A percentile compares a stretch with the other conserved stretches of the same genome.
These are phyloP conservation scores for Vanrija humicola DNA, from an alignment of 1,284 basidiomycete species.

Conservation along the genomic window DNA sequence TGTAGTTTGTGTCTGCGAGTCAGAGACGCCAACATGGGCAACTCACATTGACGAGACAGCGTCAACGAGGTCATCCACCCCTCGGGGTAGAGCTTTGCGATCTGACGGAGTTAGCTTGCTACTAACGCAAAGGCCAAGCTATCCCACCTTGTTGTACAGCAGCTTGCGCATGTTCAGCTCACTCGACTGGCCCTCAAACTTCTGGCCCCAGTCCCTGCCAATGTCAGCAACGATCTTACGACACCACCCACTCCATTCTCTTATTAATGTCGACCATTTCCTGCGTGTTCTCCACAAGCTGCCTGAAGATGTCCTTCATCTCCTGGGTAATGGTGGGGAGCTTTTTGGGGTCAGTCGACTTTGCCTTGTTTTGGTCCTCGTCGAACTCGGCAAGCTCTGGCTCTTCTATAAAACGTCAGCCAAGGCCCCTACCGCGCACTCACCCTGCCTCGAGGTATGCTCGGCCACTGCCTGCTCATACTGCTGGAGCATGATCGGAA, in stretches of 20 bases:
- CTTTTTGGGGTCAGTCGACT: constrained; percentile 28
- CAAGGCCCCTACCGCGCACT: not conserved
- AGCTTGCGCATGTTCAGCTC: constrained; percentile 28
- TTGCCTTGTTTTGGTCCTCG: constrained; percentile 6
- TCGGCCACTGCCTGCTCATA: constrained; percentile 7
- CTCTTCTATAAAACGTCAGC: not conserved
- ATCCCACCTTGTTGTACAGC: constrained; percentile 30
- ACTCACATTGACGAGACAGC: constrained; percentile 14
- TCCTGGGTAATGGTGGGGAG: constrained; percentile 29
- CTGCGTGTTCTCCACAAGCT: constrained; percentile 38
- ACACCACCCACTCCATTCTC: constrained; percentile 26
- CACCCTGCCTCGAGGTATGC: not conserved
- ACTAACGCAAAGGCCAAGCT: not conserved
- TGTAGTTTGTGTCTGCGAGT: constrained; percentile 11
- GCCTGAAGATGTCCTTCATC: constrained; percentile 38
- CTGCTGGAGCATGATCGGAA: constrained; percentile 6
- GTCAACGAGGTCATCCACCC: constrained; percentile 30
- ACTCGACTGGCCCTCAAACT: constrained; percentile 21
- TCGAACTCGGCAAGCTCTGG: constrained; percentile 2
- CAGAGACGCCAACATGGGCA: not conserved
- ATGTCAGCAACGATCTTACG: not conserved
- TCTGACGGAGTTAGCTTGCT: constrained; percentile 14
- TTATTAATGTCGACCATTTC: constrained; percentile 36
- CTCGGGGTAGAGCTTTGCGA: constrained; percentile 40
- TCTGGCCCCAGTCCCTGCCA: constrained; percentile 21